Base-by-base conservation (phyloP, 352 stramenopile genomes). In the Globisporangium nodosum region DNA sequence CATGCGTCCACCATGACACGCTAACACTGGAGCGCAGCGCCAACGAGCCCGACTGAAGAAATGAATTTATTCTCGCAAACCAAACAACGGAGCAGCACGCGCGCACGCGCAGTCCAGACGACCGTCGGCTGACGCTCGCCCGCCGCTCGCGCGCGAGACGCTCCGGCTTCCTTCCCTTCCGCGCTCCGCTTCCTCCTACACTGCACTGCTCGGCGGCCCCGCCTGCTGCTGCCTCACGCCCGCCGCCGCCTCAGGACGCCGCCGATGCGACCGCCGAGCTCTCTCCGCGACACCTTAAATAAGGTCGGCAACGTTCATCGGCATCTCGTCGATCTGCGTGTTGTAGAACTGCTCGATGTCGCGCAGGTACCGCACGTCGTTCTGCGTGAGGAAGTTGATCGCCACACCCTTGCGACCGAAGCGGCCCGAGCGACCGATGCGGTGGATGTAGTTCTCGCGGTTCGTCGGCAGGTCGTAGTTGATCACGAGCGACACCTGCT, bases 301-400 rank as follows among this genome's bases (percentile, higher is more conserved):
- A 78, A 99, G 92, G 90, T 99, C 97, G 59, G 92, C 95, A 61
- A 99, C 96, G 80, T 99, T 98, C 86, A 98, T 98, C 61, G 97
- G 97, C 95, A 99, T 99, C 82, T 99, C 97, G 66, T 97, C 93
- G 73, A 99, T 99, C 72, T 99, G 91, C 61, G 97, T 99, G 73
- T 97, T 98, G 91, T 99, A 99, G 85, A 99, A 99, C 77, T 98
- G 83, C 83, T 99, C 97, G 74, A 99, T 99, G 83, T 99, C 97
- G 75, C 94, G 90, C 64, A 99, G 80, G 81, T 99, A 99, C 82
- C 94, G 90, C 66, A 98, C 94, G 79, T 99, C 97, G 66, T 94
- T 97, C 74, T 98, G 85, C 60, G 96, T 98, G 66, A 99, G 76
- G 77, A 99, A 99, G 92, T 99, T 99, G 84, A 99, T 99, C 59